A percentile compares a stretch with the other conserved stretches of the same genome.
phyloP scores from a whole-genome alignment of 2,329 filamentous ascomycete species.

The Aspergillus carbonarius region DNA sequence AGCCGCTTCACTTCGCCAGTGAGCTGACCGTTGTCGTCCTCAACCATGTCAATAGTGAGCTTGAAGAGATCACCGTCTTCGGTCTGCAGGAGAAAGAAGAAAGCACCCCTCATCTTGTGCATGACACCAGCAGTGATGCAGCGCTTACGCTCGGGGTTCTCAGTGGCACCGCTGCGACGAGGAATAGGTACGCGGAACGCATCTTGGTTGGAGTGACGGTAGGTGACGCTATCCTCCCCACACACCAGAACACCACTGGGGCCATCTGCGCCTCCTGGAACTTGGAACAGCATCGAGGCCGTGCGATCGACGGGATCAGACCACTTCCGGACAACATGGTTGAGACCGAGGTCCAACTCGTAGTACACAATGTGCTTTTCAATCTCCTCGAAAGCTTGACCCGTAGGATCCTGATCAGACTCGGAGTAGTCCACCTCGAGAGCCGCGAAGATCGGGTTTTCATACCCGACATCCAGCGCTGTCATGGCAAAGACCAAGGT shows the following conservation, averaged over 20 bases:
- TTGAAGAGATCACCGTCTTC: conserved; percentile 99
- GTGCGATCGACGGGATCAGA: conserved; percentile 88
- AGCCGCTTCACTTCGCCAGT: conserved; percentile 79
- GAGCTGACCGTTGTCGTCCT: conserved; percentile 71
- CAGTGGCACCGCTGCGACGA: conserved; percentile 78
- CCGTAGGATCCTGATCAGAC: conserved; percentile 85
- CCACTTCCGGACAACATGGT: conserved; percentile 97
- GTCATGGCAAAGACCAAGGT: conserved; percentile 86
- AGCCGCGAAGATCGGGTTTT: conserved; percentile 93
- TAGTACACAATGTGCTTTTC: conserved; percentile 96
- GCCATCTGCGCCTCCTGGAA: conserved; percentile 89
- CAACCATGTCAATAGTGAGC: conserved; percentile 85
- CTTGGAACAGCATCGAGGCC: conserved; percentile 87
- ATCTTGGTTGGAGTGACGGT: conserved; percentile 93
- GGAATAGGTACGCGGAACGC: conserved; percentile 88
- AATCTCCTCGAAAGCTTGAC: conserved; percentile 73
- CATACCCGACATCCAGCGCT: conserved; percentile 90
- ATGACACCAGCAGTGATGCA: conserved; percentile 89
- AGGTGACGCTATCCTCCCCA: conserved; percentile 90
- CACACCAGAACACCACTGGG: conserved; percentile 95
- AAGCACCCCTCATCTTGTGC: conserved; percentile 93
- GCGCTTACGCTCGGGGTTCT: conserved; percentile 88
- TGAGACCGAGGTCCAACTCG: conserved; percentile 92
- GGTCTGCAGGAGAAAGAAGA: conserved; percentile 94
- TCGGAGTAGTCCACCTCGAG: conserved; percentile 93